Base-by-base conservation (phyloP, 352 stramenopile species). In the Pythium pectinolyticum region DNA sequence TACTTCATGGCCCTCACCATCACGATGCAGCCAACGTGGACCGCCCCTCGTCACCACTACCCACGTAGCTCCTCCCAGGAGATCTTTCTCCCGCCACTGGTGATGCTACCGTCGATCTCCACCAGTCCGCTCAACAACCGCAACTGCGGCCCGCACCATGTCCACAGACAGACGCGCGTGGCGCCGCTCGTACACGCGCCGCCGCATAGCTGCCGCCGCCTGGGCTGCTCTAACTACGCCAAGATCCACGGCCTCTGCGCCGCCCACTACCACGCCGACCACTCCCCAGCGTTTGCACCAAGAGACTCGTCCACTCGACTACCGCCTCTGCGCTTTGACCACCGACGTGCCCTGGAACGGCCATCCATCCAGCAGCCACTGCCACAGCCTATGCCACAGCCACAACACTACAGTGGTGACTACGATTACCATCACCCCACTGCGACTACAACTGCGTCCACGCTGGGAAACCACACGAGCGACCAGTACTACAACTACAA, bases 241-340 rank as follows among this genome's bases (percentile, higher is more conserved):
- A 86, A 86, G 64, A 80, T 84, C 77, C 75, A 90, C 53, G 76
- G 82, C 17, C 80, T 76, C 57, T 89, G 81, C 61, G 77, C 81
- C 25, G 72, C 82, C 46, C 81, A 92, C 61, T 80, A 78, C 58
- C 74, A 86, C 25, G 63, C 69, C 39, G 41, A 57, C 25, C n/a
- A n/a, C n/a, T n/a, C n/a, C n/a, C n/a, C n/a, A n/a, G n/a, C n/a
- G n/a, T n/a, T n/a, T n/a, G n/a, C n/a, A n/a, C n/a, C n/a, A n/a
- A 54, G 55, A 27, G 61, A 63, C 28, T 12, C 28, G 46, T 35
- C 46, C 40, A 30, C 59, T 14, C 54, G 45, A 34, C 49, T 70
- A 20, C 63, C 63, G 50, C 60, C 63, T 22, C 50, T 70, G 37
- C 63, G 63, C 20, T 34, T 65, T 11, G 63, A 70, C 48, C 63